Conservation (phyloP, 371 early-diverging fungal species). For the Mortierella sp. region DNA sequence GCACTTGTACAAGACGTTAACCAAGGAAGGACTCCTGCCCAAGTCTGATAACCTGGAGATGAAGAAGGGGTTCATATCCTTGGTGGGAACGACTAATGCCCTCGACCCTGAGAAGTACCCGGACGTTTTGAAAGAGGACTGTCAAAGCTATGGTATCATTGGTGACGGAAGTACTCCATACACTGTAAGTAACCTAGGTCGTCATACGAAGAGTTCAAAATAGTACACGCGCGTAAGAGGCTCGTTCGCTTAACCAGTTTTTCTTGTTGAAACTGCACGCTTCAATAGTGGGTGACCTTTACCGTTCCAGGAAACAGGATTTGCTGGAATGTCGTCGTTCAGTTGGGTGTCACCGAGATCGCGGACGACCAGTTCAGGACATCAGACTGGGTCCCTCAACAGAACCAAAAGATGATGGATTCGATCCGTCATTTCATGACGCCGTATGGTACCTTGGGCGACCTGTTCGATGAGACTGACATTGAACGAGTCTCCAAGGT, state of each 20-base stretch:
- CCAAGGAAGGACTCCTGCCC: background rate
- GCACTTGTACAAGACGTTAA: conserved; percentile 16
- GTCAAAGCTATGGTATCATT: background rate
- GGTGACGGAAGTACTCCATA: conserved; percentile 9
- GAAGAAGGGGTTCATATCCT: background rate
- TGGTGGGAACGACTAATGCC: conserved; percentile 23
- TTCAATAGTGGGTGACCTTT: conserved; percentile 17
- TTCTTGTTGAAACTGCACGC: too few relatives aligned
- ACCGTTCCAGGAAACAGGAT: conserved; percentile 19
- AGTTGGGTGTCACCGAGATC: background rate
- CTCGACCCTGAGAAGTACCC: conserved; percentile 24
- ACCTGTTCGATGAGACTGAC: conserved; percentile 25
- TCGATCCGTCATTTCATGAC: conserved; percentile 20
- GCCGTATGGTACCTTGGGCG: conserved; percentile 10
- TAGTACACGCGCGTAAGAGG: too few relatives aligned
- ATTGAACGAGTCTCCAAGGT: conserved; percentile 22
- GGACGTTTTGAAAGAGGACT: background rate
- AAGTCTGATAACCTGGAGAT: background rate
- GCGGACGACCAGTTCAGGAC: conserved; percentile 11
- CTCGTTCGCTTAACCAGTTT: background rate
- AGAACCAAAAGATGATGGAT: conserved; percentile 13
- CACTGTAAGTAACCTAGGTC: conserved; percentile 6
- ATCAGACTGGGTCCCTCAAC: conserved; percentile 19
- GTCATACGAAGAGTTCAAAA: background rate
- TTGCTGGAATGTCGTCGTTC: conserved; percentile 22